Evolutionary conservation across 805 yeast species (phyloP), one percentile per base, ranked within the genome.

Genomic region (Priceomyces melissophilus): DNA sequence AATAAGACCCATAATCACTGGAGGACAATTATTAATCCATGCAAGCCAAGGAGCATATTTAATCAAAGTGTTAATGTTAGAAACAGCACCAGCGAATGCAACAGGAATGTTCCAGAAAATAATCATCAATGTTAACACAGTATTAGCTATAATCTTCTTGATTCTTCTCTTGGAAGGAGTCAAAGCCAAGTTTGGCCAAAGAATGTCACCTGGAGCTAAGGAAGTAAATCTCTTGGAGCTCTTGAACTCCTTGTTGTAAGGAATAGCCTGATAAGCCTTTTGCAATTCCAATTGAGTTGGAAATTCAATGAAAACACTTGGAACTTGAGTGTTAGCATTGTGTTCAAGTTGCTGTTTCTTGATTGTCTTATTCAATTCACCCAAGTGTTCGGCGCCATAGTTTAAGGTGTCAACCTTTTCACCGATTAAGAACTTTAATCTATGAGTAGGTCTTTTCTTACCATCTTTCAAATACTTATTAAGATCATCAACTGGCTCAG

Each of bases 201-300:
- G 69, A 35, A 91, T 72, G 53, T 91, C 97, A 32, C 79, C 83
- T 6, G 98, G 96, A 9, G 84, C 69, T 37, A 81, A 68, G 25
- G 88, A 88, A 39, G 80, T 79, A 50, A 68, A 64, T 43, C 79
- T 66, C 45, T 75, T 73, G 57, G 58, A 76, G 48, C 49, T 58
- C 54, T 63, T 73, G 46, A 71, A 67, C 66, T 75, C 56, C 56
- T 68, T 57, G 55, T 73, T 74, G 49, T 74, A 76, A 28, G 84
- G 82, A 48, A 84, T 64, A n/a, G 87, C 82, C 67, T 91, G 98
- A 63, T 74, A 85, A 36, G 96, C 96, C 50, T 81, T 75, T 64
- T 90, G 97, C 41, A 93, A 84, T 58, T 90, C 95, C 45, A 84
- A 75, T 63, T 89, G 96, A 45, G 86, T 73, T 38, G 84, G 76